Evolutionary conservation across 2,329 filamentous ascomycete genomes (phyloP).

Genomic region (Dothistroma pini): DNA sequence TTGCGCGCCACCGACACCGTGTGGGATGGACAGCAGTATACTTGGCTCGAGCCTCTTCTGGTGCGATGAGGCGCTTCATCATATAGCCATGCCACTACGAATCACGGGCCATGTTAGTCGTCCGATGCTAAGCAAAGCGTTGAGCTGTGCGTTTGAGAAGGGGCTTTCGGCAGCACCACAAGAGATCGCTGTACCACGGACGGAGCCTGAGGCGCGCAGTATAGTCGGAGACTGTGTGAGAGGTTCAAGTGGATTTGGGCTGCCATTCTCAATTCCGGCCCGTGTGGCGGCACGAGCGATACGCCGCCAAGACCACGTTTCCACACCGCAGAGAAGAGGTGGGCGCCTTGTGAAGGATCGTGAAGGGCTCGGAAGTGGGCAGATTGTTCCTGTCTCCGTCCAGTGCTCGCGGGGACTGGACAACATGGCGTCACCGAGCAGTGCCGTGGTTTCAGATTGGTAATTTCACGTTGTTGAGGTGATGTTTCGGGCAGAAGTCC

Average conservation of each 20-base stretch:
- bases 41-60: neutral
- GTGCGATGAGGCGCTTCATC: neutral
- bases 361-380: neutral
- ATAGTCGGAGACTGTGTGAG: neutral
- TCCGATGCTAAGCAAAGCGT: neutral
- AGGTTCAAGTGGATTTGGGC: neutral
- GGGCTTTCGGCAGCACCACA: neutral
- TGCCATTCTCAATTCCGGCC: neutral
- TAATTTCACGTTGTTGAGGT: neutral
- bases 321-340: neutral
- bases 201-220: neutral
- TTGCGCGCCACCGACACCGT: neutral
- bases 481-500: conserved; percentile 1
- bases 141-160: neutral
- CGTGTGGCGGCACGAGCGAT: neutral
- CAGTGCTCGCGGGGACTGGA: neutral
- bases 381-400: neutral
- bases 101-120: neutral
- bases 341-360: neutral
- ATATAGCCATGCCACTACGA: neutral
- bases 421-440: neutral
- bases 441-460: neutral
- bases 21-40: neutral
- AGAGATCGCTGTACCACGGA: neutral
- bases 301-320: neutral